Conservation (phyloP, 441 rosid species). For the Hura crepitans region DNA sequence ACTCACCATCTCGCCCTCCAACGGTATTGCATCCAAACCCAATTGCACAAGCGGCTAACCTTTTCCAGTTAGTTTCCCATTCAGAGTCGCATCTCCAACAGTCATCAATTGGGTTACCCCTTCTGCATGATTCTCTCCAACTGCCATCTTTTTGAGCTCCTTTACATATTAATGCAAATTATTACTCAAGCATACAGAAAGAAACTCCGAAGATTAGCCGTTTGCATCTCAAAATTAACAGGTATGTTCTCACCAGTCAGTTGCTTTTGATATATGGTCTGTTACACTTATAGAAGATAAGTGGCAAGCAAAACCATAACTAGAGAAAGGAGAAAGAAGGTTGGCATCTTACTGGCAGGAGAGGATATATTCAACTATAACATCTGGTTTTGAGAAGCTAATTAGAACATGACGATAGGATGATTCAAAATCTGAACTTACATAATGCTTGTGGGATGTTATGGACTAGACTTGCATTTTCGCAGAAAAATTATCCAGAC, state of each 20-base stretch:
- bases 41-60: constrained; percentile 67
- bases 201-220: neutral
- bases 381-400: constrained; percentile 6
- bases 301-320: constrained; percentile 16
- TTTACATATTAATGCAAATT: constrained; percentile 12
- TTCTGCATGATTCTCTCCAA: constrained; percentile 57
- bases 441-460: neutral
- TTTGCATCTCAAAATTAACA: neutral
- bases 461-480: neutral
- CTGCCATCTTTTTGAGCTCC: constrained; percentile 44
- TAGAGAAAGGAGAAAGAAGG: neutral
- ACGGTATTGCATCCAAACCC: constrained; percentile 75
- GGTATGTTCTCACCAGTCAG: constrained; percentile 23
- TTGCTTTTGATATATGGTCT: constrained; percentile 20
- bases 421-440: constrained; percentile 1
- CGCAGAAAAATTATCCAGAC: neutral
- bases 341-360: neutral
- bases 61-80: constrained; percentile 68
- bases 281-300: constrained; percentile 14
- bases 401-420: neutral
- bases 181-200: neutral
- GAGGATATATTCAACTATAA: neutral
- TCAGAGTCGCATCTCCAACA: constrained; percentile 79
- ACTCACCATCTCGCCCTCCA: constrained; percentile 67
- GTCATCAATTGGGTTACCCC: constrained; percentile 78